These are phyloP conservation scores for Dendrobium nobile DNA, from an alignment of 106 monocot genomes.

Conservation along the genomic window DNA sequence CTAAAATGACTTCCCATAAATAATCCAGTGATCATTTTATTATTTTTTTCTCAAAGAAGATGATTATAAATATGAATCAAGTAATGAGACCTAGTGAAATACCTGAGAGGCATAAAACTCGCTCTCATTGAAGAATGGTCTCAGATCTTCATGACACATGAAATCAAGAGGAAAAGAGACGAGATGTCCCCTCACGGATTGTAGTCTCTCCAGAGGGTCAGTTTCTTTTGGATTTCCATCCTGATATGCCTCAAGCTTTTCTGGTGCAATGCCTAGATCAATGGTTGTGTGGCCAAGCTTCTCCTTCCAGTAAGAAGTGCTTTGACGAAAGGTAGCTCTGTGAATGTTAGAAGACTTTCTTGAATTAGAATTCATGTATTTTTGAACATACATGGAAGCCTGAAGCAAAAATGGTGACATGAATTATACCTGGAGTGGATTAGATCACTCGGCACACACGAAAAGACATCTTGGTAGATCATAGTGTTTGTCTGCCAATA, in stretches of 20 bases:
- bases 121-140: constrained; percentile 85
- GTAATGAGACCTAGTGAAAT: constrained; percentile 44
- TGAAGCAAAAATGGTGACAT: not conserved
- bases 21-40: no score
- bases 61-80: no score
- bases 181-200: constrained; percentile 65
- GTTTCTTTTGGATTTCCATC: constrained; percentile 42
- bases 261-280: constrained; percentile 81
- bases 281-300: constrained; percentile 86
- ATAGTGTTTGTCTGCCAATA: constrained; percentile 51
- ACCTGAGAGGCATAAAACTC: constrained; percentile 93
- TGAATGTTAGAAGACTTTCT: not conserved
- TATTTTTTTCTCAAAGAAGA: no score
- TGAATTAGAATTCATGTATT: not conserved
- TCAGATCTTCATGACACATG: constrained; percentile 91
- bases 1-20: no score
- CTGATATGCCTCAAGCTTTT: constrained; percentile 53
- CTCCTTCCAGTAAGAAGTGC: constrained; percentile 66
- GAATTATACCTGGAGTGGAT: constrained; percentile 79
- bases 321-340: constrained; percentile 61
- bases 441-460: constrained; percentile 92
- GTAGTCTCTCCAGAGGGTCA: constrained; percentile 62
- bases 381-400: not conserved
- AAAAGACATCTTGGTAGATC: constrained; percentile 93
- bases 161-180: constrained; percentile 92